A percentile compares a stretch with the other conserved stretches of the same genome.
These are phyloP conservation scores for Penicillium sp. DNA, from an alignment of 2,329 filamentous ascomycete species.

Conservation along the genomic window DNA sequence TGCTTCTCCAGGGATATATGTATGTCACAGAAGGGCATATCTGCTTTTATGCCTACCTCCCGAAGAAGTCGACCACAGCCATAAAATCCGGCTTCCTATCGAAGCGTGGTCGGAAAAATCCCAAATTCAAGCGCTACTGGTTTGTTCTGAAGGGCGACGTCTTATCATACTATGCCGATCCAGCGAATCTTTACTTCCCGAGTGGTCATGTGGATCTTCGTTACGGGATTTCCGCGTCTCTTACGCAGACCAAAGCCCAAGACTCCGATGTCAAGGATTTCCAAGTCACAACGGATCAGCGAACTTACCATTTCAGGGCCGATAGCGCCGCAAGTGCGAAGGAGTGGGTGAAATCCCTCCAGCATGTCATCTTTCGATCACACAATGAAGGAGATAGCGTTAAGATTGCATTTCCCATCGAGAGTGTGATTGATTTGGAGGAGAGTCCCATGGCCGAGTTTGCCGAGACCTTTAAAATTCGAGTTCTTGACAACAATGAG, in stretches of 20 bases:
- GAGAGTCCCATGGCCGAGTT: constrained; percentile 88
- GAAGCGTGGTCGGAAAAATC: constrained; percentile 86
- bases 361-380: constrained; percentile 91
- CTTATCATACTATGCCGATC: constrained; percentile 82
- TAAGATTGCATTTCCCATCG: constrained; percentile 88
- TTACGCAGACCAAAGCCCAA: constrained; percentile 69
- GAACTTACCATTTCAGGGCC: constrained; percentile 83
- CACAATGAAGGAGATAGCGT: constrained; percentile 97
- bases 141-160: constrained; percentile 91
- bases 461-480: constrained; percentile 85
- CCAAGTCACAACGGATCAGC: constrained; percentile 76
- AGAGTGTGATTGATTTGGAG: constrained; percentile 89
- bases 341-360: constrained; percentile 93
- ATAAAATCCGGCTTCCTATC: constrained; percentile 85
- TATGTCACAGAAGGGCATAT: constrained; percentile 93
- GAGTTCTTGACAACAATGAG: constrained; percentile 90
- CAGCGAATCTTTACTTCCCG: constrained; percentile 86
- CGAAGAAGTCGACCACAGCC: constrained; percentile 78
- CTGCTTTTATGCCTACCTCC: constrained; percentile 97
- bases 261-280: constrained; percentile 75
- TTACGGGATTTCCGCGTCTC: constrained; percentile 83
- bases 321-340: constrained; percentile 86
- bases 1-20: constrained; percentile 90
- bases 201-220: constrained; percentile 88
- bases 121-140: constrained; percentile 88